Base-by-base conservation (phyloP, 140 eudicot species). In the Stevia rebaudiana region DNA sequence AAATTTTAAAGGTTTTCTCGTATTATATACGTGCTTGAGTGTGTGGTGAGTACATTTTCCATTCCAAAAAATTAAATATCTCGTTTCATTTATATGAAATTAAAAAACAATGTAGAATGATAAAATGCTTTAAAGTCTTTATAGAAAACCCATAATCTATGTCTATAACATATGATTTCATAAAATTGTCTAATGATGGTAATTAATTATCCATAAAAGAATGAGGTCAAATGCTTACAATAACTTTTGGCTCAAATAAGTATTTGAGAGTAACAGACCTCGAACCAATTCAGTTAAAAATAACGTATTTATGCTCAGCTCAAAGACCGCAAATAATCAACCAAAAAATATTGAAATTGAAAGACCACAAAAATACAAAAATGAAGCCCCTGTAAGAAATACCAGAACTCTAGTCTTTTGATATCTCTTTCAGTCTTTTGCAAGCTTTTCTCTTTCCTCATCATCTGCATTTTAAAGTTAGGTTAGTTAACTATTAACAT, bases 361-460 rank as follows among this genome's bases (percentile, higher is more conserved):
- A 61, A 53, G 13, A 2, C 30, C 31, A 40, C 36, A 46, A 18
- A 18, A 8, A 25, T 9, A 13, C 41, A 68, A 36, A 56, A 4
- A 28, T 37, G 11, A 15, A 47, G 37, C 7, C 19, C 47, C 19
- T 49, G 17, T 18, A 15, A 36, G 9, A 61, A 69, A 68, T 75
- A 92, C 98, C 98, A 23, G 96, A 74, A 80, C 78, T 92, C 98
- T 96, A 92, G 76, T 92, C 98, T 77, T 92, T 92, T 30, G 98
- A 89, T 25, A 92, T 83, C 79, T 88, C 96, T 71, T n/a, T n/a
- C n/a, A n/a, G n/a, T n/a, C n/a, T n/a, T 60, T 83, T 17, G 95
- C 94, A 65, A 91, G 96, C 79, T 92, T 43, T 63, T 92, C 98
- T 74, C 96, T 83, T 75, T 92, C 98, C 67, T 70, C 84, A 66